Conservation (phyloP, 306 rosid genomes). For the Fagus crenata region DNA sequence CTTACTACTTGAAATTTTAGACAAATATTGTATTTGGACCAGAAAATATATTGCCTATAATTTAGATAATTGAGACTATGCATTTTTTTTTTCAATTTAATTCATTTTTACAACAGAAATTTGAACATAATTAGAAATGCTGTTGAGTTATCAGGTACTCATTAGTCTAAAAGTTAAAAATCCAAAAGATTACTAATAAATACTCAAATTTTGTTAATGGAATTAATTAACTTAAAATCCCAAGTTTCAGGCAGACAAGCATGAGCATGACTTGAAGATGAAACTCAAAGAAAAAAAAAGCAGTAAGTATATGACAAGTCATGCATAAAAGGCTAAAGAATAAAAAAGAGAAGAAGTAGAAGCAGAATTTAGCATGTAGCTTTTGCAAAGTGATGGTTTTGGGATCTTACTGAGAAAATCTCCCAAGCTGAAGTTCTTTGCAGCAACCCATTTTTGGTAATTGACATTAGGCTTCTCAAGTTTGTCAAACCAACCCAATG, state of each 20-base stretch:
- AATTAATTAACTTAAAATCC: background rate
- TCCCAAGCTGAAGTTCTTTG: conserved; percentile 71
- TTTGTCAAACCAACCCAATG: conserved; percentile 83
- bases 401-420: conserved; percentile 75
- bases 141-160: background rate
- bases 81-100: no score
- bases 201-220: background rate
- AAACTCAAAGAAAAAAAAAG: background rate
- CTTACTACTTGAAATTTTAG: background rate
- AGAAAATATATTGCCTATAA: background rate
- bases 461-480: conserved; percentile 48
- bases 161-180: background rate
- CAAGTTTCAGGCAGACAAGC: background rate
- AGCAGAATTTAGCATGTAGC: background rate
- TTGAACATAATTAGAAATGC: no score
- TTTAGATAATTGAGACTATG: background rate
- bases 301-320: no score
- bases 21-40: background rate
- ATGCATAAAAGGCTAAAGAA: background rate
- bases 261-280: background rate
- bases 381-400: background rate
- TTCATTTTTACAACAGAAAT: no score
- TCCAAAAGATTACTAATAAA: background rate
- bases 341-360: background rate
- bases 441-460: conserved; percentile 75